Evolutionary conservation across 1,284 basidiomycete genomes (phyloP).

Genomic region (Rhodotorula sp.): DNA sequence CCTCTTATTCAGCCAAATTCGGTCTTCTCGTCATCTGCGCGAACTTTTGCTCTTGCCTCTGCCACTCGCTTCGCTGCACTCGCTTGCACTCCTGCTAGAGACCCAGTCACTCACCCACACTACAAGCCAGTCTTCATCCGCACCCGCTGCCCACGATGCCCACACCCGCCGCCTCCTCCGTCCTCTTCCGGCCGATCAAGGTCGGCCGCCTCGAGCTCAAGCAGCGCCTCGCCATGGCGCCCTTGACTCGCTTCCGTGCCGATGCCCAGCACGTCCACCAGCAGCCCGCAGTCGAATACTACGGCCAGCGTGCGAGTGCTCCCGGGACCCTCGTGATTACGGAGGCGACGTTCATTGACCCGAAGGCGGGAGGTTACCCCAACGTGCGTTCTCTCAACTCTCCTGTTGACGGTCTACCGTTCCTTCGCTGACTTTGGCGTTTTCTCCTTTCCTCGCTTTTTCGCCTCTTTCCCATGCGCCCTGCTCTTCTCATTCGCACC

Average conservation of each 20-base stretch:
- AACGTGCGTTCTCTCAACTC: conserved; percentile 10
- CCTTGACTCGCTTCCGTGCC: conserved; percentile 54
- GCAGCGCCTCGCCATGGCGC: conserved; percentile 57
- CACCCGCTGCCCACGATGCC: not conserved
- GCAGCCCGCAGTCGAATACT: conserved; percentile 50
- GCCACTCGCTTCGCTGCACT: not conserved
- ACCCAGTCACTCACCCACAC: not conserved
- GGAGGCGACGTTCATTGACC: conserved; percentile 55
- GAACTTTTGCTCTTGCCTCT: not conserved
- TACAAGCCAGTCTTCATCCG: not conserved
- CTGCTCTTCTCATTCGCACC: not conserved
- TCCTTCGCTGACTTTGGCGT: conserved; percentile 46
- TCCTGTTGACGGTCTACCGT: not conserved
- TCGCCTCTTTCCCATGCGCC: not conserved
- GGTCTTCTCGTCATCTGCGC: no score
- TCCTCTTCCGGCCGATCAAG: conserved; percentile 46
- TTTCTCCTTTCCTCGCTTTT: not conserved
- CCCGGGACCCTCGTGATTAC: conserved; percentile 57
- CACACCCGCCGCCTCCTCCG: conserved; percentile 1
- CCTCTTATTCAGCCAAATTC: no score
- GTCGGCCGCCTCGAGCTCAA: conserved; percentile 54
- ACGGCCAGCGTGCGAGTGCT: conserved; percentile 54
- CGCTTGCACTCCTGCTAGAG: not conserved
- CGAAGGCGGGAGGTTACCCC: conserved; percentile 30
- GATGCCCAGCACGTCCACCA: conserved; percentile 29